Evolutionary conservation across 1,284 basidiomycete species (phyloP).

Genomic region (Amylostereum areolatum): DNA sequence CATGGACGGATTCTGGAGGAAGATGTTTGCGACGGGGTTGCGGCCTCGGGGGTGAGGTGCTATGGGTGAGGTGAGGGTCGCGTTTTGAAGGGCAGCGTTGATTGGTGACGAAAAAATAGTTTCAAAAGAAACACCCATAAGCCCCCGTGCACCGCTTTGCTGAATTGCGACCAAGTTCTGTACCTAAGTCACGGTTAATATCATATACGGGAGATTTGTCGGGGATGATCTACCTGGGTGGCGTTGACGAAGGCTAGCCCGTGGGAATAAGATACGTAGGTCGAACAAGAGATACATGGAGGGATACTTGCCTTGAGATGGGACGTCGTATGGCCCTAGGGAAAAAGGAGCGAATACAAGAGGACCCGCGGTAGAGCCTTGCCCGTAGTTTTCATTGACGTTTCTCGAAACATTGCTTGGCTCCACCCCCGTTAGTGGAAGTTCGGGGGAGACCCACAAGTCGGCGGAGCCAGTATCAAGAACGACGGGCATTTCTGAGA

Average conservation of each 20-base stretch:
- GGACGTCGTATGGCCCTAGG: conserved; percentile 21
- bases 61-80: too few relatives aligned
- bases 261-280: not conserved
- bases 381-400: conserved; percentile 16
- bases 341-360: conserved; percentile 21
- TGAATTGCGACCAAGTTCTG: too few relatives aligned
- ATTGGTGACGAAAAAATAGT: too few relatives aligned
- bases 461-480: conserved; percentile 6
- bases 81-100: too few relatives aligned
- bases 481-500: conserved; percentile 1
- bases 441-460: conserved; percentile 1
- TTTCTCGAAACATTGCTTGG: not conserved
- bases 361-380: conserved; percentile 16
- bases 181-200: conserved; percentile 2
- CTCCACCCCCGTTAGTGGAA: not conserved
- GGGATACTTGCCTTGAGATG: conserved; percentile 21
- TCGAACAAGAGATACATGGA: not conserved
- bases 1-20: too few relatives aligned
- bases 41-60: too few relatives aligned
- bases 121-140: too few relatives aligned
- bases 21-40: too few relatives aligned
- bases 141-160: too few relatives aligned
- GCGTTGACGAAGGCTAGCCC: conserved; percentile 25
- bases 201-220: conserved; percentile 12
- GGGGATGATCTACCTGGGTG: conserved; percentile 7